A percentile compares a stretch with the other conserved stretches of the same genome.
Evolutionary conservation across 768 basidiomycete species (phyloP).

Genomic region (Dacryopinax primogenitus): DNA sequence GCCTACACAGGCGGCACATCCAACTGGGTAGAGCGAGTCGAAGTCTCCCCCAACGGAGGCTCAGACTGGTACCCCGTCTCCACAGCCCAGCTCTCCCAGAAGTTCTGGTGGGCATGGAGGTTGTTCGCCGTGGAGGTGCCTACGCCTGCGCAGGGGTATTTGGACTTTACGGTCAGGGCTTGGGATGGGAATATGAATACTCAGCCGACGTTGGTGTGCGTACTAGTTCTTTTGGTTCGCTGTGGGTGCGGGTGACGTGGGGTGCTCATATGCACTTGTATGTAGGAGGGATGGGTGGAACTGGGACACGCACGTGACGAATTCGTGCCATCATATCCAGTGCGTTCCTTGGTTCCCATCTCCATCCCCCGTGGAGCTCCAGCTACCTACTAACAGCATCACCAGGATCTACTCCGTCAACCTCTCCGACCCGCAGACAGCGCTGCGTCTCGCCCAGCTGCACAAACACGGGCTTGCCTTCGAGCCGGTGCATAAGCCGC

Average conservation of each 20-base stretch:
- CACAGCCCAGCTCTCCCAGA: conserved; percentile 38
- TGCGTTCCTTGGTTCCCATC: background rate
- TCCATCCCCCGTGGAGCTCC: background rate
- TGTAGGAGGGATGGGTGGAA: conserved; percentile 20
- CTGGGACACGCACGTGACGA: conserved; percentile 44
- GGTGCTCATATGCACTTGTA: background rate
- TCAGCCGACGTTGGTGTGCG: conserved; percentile 40
- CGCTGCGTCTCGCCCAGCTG: conserved; percentile 32
- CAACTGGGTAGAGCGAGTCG: conserved; percentile 46
- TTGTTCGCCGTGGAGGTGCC: conserved; percentile 42
- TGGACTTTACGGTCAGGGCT: conserved; percentile 42
- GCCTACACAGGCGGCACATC: conserved; percentile 36
- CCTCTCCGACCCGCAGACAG: conserved; percentile 32
- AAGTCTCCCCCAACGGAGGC: conserved; percentile 42
- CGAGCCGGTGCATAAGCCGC: conserved; percentile 33
- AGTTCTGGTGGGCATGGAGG: conserved; percentile 46
- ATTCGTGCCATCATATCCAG: conserved; percentile 39
- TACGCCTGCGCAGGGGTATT: conserved; percentile 44
- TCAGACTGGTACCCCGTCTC: conserved; percentile 40
- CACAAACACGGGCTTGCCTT: conserved; percentile 31
- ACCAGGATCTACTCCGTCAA: conserved; percentile 44
- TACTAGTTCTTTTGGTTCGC: background rate
- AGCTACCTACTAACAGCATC: background rate
- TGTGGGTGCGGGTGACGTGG: too few relatives aligned
- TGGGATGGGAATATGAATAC: conserved; percentile 51